Evolutionary conservation across 257 asterid species (phyloP), one percentile per base, ranked within the genome.

Genomic region (Vinca minor): DNA sequence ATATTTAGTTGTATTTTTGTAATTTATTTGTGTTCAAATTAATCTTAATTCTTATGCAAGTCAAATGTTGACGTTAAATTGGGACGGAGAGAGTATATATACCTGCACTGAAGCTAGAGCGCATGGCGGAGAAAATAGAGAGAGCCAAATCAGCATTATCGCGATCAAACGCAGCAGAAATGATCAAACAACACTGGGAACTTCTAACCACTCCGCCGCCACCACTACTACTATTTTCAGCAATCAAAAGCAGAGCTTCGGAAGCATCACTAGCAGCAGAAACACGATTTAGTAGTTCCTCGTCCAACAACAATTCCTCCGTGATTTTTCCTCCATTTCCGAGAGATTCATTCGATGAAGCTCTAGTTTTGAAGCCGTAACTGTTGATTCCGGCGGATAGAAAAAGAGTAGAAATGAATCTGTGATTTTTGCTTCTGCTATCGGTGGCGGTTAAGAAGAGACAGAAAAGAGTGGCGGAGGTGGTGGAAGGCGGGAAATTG

Each of bases 61-160:
- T 42, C 53, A 46, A 46, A 4, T 46, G 18, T 18, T 4, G n/a
- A n/a, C 5, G 5, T 46, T 46, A 46, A 44, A n/a, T 46, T 17
- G n/a, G 5, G 0, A 46, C 53, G 11, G n/a, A 17, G n/a, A 4
- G 11, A 12, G 46, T 44, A 14, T 2, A 59, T 36, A 36, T 60
- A 91, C 96, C 93, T 56, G 91, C 68, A 62, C 73, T 83, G 42
- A 92, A 85, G 75, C 80, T 82, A 49, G 91, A 79, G 57, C 93
- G 93, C 98, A 89, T 89, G 71, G 96, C 92, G 56, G 76, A 76
- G 83, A 87, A 92, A 0, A 92, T 82, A 6, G 96, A 87, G 64
- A 89, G 86, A 4, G 98, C 96, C 85, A 92, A 65, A 32, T 87
- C 96, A 68, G 85, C 87, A 78, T 92, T 92, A 70, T 84, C 86